Evolutionary conservation across 169 alveolate species (phyloP).

Genomic region (Eimeria sp.): DNA sequence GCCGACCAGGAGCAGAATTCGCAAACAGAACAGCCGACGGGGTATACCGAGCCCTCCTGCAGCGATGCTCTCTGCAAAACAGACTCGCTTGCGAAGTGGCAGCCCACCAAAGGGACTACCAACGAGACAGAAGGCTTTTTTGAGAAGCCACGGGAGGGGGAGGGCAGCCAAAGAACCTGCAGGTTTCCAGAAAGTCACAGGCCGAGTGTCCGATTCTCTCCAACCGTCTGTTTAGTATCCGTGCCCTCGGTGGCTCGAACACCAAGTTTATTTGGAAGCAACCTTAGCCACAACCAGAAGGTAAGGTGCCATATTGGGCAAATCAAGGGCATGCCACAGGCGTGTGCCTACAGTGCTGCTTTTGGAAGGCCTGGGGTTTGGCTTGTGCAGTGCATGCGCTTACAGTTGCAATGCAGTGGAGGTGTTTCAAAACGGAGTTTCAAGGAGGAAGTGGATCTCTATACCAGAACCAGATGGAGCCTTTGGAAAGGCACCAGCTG

Average conservation of each 20-base stretch:
- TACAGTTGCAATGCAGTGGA: neutral
- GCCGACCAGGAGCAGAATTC: neutral
- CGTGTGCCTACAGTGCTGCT: neutral
- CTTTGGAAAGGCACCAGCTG: neutral
- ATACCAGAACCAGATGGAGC: neutral
- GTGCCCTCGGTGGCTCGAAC: neutral
- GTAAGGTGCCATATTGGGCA: neutral
- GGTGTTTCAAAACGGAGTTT: neutral
- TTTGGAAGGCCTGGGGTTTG: neutral
- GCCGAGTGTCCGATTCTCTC: constrained; percentile 35
- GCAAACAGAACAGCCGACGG: neutral
- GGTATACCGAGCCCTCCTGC: neutral
- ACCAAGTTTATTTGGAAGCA: neutral
- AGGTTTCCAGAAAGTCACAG: neutral
- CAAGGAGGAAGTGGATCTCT: neutral
- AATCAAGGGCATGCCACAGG: neutral
- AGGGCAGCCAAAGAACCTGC: constrained; percentile 5
- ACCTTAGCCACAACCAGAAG: neutral
- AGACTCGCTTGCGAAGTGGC: neutral
- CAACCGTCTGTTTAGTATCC: neutral
- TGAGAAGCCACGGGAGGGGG: neutral
- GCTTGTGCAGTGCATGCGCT: constrained; percentile 8
- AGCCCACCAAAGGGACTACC: constrained; percentile 23
- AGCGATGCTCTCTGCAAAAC: neutral
- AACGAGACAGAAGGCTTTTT: neutral